These are phyloP conservation scores for Rhizophora mangle DNA, from an alignment of 345 rosid species.

Conservation along the genomic window DNA sequence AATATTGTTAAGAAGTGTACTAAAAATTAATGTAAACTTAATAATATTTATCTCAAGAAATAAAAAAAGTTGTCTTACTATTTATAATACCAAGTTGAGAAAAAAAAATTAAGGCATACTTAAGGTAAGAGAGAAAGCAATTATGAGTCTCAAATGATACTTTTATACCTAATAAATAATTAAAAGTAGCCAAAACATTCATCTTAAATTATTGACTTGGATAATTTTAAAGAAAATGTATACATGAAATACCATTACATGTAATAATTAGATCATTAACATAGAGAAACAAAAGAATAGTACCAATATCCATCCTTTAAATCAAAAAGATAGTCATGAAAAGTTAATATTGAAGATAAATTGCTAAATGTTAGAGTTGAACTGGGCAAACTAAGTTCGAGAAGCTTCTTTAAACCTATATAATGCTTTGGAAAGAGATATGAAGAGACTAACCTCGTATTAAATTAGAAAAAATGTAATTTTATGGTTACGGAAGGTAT, in stretches of 20 bases:
- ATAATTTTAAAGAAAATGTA: not conserved
- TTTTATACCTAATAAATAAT: not conserved
- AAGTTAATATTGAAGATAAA: not conserved
- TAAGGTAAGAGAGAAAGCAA: not conserved
- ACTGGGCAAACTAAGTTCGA: not conserved
- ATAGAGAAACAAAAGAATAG: not conserved
- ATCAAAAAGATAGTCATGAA: not conserved
- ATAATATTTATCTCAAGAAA: not conserved
- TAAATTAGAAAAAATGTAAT: too few relatives aligned
- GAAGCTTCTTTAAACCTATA: not conserved
- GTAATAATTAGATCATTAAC: not conserved
- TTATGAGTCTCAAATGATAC: not conserved
- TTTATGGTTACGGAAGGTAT: too few relatives aligned
- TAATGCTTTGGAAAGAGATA: not conserved
- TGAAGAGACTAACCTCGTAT: too few relatives aligned
- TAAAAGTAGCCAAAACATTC: not conserved
- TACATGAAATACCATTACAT: not conserved
- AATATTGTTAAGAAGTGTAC: not conserved
- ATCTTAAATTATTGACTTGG: not conserved
- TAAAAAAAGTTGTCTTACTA: not conserved
- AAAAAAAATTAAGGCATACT: not conserved
- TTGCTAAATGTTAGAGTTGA: not conserved
- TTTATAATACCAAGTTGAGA: not conserved
- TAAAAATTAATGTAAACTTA: not conserved
- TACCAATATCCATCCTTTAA: not conserved